Evolutionary conservation across 805 yeast species (phyloP).

Genomic region (Cyberlindnera saturnus): DNA sequence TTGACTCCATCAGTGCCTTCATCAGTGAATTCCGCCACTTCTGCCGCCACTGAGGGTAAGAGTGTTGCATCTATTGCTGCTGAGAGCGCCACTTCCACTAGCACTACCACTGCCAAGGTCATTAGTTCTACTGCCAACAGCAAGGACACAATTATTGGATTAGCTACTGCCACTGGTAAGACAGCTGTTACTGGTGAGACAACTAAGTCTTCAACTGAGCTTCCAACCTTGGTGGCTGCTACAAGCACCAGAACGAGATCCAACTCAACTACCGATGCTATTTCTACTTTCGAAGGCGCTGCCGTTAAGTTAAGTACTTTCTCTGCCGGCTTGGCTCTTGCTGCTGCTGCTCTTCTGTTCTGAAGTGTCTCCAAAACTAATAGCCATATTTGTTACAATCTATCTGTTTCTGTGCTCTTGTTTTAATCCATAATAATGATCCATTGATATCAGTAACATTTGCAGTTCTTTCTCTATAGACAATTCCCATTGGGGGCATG

Average conservation of each 20-base stretch:
- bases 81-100: too few species aligned
- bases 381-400: too few species aligned
- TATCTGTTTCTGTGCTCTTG: too few species aligned
- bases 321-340: constrained; percentile 80
- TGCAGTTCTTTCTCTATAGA: too few species aligned
- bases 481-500: too few species aligned
- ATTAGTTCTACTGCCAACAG: too few species aligned
- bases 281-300: constrained; percentile 18
- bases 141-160: not conserved
- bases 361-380: constrained; percentile 31
- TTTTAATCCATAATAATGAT: too few species aligned
- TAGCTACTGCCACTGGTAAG: constrained; percentile 1
- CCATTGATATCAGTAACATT: too few species aligned
- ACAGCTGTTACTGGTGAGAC: not conserved
- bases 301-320: constrained; percentile 90
- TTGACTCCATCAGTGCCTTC: not conserved
- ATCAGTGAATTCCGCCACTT: constrained; percentile 5
- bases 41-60: not conserved
- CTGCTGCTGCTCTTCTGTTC: constrained; percentile 54
- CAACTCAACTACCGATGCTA: not conserved
- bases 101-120: too few species aligned
- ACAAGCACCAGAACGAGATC: constrained; percentile 3
- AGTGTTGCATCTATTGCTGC: too few species aligned
- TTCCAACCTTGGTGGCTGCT: constrained; percentile 2
- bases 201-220: not conserved